Percentiles rank a stretch among this genome's conserved stretches.
Evolutionary conservation across 1,139 yeast species (phyloP).

Genomic region (Scheffersomyces insectosa): DNA sequence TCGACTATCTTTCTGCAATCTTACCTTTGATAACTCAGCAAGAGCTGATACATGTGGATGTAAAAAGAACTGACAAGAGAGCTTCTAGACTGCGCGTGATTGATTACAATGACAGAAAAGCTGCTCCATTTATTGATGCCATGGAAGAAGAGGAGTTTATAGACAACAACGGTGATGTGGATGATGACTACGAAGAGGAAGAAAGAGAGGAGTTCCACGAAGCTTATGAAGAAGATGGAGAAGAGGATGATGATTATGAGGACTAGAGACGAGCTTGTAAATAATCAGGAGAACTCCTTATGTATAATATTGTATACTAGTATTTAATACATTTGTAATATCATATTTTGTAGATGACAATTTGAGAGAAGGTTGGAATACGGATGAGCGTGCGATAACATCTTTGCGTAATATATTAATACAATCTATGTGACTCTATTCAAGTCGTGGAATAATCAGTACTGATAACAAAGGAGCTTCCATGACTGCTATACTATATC

Average conservation of each 20-base stretch:
- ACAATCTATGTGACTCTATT: too few relatives aligned
- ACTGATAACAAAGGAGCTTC: too few relatives aligned
- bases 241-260: constrained; percentile 12
- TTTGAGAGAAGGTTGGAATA: too few relatives aligned
- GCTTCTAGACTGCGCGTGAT: constrained; percentile 15
- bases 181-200: constrained; percentile 20
- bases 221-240: constrained; percentile 15
- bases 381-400: too few relatives aligned
- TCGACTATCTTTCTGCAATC: constrained; percentile 24
- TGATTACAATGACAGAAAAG: constrained; percentile 12
- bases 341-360: constrained; percentile 1
- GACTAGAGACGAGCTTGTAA: constrained; percentile 4
- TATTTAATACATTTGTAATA: constrained; percentile 3
- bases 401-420: neutral
- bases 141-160: constrained; percentile 11
- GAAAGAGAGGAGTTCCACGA: constrained; percentile 18
- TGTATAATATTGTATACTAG: constrained; percentile 4
- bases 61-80: constrained; percentile 9
- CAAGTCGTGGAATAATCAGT: too few relatives aligned
- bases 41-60: constrained; percentile 9
- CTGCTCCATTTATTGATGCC: constrained; percentile 6
- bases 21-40: constrained; percentile 24
- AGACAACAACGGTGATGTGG: constrained; percentile 5
- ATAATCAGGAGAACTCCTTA: neutral
- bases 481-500: too few relatives aligned